Evolutionary conservation across 2,329 filamentous ascomycete species (phyloP), one percentile per base, ranked within the genome.

Genomic region (Penicillium sp.): DNA sequence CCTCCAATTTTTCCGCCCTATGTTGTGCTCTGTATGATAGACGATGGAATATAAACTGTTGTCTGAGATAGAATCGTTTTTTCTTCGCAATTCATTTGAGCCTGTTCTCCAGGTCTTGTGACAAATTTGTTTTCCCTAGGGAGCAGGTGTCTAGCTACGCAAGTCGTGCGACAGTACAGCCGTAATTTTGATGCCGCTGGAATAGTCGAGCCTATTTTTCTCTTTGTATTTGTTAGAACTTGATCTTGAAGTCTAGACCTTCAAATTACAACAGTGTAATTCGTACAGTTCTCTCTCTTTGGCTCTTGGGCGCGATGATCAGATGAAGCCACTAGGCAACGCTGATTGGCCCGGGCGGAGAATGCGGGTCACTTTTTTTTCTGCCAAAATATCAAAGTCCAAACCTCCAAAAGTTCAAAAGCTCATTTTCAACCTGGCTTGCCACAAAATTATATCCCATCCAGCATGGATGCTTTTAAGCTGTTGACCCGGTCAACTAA

Each of bases 21-120:
- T 64, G 65, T 68, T 76, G 73, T 76, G 74, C 72, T 76, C 72
- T 79, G 77, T 79, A 79, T 78, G 73, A 79, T 79, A 79, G 77
- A 79, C 74, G 76, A 79, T 78, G 77, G 77, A 77, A 78, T 78
- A 69, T 72, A 76, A 73, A 73, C 75, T 77, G 73, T 76, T 77
- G 75, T 76, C 74, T 73, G 70, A 71, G 72, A 69, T 72, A 69
- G 69, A 74, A 55, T 58, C 59, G 57, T 60, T 65, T 65, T 66
- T 65, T 61, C 54, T 48, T 62, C 62, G 61, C 57, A 58, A 61
- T 65, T 61, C 55, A 58, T 66, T 63, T 55, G 38, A 42, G 26
- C 38, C 33, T 40, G 10, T 49, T 26, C n/a, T 51, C 28, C 28
- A 30, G 46, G 46, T 49, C n/a, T 49, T 51, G 28, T 51, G 46